Conservation (phyloP, 2,329 filamentous ascomycete species). For the Aspergillus oerlinghausenensis region DNA sequence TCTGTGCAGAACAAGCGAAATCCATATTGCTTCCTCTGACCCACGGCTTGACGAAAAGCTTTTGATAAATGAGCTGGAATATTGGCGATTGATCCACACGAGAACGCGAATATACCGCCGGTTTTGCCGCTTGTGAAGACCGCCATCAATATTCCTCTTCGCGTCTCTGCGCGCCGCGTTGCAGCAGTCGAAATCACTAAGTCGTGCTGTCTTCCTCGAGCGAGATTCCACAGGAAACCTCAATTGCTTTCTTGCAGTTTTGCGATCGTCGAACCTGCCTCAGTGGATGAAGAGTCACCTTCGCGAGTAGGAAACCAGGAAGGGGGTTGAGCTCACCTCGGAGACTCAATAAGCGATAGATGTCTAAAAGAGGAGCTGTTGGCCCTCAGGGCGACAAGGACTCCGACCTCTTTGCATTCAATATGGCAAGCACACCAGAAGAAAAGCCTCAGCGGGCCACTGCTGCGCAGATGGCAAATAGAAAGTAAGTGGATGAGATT, state of each 20-base stretch:
- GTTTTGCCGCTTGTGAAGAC: conserved; percentile 2
- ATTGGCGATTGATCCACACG: neutral
- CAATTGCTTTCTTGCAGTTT: neutral
- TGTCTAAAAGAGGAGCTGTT: conserved; percentile 39
- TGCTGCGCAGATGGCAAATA: conserved; percentile 50
- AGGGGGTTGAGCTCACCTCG: conserved; percentile 19
- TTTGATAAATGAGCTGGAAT: neutral
- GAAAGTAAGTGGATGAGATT: conserved; percentile 47
- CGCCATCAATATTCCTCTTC: conserved; percentile 1
- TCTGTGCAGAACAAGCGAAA: conserved; percentile 4
- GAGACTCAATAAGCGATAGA: conserved; percentile 27
- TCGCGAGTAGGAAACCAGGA: conserved; percentile 8
- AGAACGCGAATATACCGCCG: neutral
- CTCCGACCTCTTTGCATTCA: conserved; percentile 23
- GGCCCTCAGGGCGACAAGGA: conserved; percentile 35
- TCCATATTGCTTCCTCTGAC: neutral
- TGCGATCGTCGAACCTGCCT: conserved; percentile 1
- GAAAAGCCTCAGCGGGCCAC: conserved; percentile 49
- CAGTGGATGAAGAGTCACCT: conserved; percentile 12
- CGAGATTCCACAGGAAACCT: neutral
- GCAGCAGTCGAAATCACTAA: conserved; percentile 9
- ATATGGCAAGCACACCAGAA: conserved; percentile 38
- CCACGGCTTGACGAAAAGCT: neutral
- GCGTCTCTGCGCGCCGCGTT: conserved; percentile 6
- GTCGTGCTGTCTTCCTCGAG: neutral